Evolutionary conservation across 2,329 filamentous ascomycete species (phyloP).

Genomic region (Elsinoe arachidis): DNA sequence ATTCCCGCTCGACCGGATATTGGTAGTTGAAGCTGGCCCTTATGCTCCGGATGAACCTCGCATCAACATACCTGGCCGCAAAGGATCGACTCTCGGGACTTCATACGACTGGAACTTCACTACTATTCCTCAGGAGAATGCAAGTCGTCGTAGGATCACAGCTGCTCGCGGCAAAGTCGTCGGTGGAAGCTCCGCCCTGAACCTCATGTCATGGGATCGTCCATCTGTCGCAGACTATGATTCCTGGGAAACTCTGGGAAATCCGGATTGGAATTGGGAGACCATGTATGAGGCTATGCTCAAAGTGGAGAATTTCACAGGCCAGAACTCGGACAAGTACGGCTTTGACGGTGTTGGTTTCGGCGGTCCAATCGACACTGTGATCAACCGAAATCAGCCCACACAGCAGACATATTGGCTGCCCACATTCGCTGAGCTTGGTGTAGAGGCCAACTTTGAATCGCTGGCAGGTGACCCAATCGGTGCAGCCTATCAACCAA

Average conservation of each 20-base stretch:
- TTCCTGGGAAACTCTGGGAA: slow-evolving; percentile 28
- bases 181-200: slow-evolving; percentile 34
- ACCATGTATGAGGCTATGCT: slow-evolving; percentile 34
- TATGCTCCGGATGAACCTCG: slow-evolving; percentile 17
- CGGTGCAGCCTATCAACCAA: slow-evolving; percentile 44
- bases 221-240: slow-evolving; percentile 23
- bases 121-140: slow-evolving; percentile 16
- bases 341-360: slow-evolving; percentile 24
- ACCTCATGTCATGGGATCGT: slow-evolving; percentile 23
- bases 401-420: slow-evolving; percentile 37
- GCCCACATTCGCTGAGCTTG: slow-evolving; percentile 40
- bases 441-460: slow-evolving; percentile 34
- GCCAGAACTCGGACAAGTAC: slow-evolving; percentile 16
- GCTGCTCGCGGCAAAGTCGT: slow-evolving; percentile 30
- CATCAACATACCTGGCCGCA: slow-evolving; percentile 20
- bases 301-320: slow-evolving; percentile 20
- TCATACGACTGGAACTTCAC: slow-evolving; percentile 20
- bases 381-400: slow-evolving; percentile 38
- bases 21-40: slow-evolving; percentile 25
- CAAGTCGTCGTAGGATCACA: slow-evolving; percentile 16
- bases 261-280: slow-evolving; percentile 36
- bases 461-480: slow-evolving; percentile 44
- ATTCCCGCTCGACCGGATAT: slow-evolving; percentile 22
- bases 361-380: slow-evolving; percentile 26
- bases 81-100: slow-evolving; percentile 14